Evolutionary conservation across 1,139 yeast genomes (phyloP).

Genomic region (Sugiyamaella xylanicola): DNA sequence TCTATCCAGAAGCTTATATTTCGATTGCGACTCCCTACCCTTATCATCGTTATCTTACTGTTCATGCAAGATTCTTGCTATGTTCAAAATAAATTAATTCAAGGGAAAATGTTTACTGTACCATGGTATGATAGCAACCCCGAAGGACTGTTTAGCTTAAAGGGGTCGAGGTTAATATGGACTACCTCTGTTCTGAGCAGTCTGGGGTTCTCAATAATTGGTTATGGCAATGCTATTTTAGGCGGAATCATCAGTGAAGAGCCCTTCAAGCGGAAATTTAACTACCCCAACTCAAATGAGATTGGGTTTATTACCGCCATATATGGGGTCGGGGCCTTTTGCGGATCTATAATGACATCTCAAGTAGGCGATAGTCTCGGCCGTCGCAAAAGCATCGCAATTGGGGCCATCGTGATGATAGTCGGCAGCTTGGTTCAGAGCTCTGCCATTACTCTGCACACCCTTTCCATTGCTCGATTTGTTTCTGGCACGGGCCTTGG

Average conservation of each 20-base stretch:
- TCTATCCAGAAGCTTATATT: too few relatives aligned
- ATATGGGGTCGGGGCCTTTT: conserved; percentile 81
- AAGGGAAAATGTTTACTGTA: background rate
- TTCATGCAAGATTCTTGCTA: background rate
- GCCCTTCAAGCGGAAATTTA: conserved; percentile 23
- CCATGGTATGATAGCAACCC: conserved; percentile 11
- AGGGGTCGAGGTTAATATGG: conserved; percentile 20
- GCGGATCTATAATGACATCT: conserved; percentile 41
- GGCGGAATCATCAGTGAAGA: conserved; percentile 23
- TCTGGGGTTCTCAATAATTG: conserved; percentile 23
- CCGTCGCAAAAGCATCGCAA: conserved; percentile 60
- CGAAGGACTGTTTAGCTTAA: conserved; percentile 20
- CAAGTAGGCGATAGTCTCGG: conserved; percentile 69
- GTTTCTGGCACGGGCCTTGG: conserved; percentile 78
- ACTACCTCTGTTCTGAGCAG: conserved; percentile 24
- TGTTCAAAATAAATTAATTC: too few relatives aligned
- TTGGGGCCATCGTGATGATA: conserved; percentile 75
- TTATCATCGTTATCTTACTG: background rate
- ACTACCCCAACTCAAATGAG: conserved; percentile 27
- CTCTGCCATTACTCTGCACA: conserved; percentile 69
- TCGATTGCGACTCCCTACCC: background rate
- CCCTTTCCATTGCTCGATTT: conserved; percentile 71
- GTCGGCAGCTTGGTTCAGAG: conserved; percentile 83
- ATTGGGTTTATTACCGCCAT: conserved; percentile 48
- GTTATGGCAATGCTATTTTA: conserved; percentile 25